Evolutionary conservation across 2,329 filamentous ascomycete species (phyloP).

Genomic region (Paecilomyces sp.): DNA sequence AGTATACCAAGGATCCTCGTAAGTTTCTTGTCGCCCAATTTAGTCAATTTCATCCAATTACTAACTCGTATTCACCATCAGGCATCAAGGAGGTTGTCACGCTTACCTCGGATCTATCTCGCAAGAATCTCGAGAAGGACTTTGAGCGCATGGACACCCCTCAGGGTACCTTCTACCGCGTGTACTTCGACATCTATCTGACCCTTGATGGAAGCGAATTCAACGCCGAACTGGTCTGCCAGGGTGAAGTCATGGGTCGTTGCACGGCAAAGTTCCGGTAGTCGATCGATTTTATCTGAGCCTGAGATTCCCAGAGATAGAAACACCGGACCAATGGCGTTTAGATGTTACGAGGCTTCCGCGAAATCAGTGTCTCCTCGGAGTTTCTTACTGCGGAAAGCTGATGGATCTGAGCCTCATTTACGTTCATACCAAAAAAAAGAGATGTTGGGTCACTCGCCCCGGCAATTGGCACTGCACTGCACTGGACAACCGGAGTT

Average conservation of each 20-base stretch:
- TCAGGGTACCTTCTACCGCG: constrained; percentile 88
- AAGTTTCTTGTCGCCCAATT: constrained; percentile 43
- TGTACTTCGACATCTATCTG: constrained; percentile 66
- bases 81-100: constrained; percentile 99
- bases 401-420: background rate
- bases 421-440: background rate
- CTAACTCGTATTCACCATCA: constrained; percentile 30
- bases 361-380: background rate
- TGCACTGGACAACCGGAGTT: constrained; percentile 16
- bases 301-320: background rate
- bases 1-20: constrained; percentile 99
- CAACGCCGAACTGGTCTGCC: constrained; percentile 96
- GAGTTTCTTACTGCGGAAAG: background rate
- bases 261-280: constrained; percentile 83
- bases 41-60: constrained; percentile 2
- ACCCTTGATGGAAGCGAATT: constrained; percentile 97
- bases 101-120: constrained; percentile 89
- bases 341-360: background rate
- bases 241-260: constrained; percentile 97
- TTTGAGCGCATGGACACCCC: constrained; percentile 99
- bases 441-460: background rate
- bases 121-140: constrained; percentile 98
- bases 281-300: constrained; percentile 2
- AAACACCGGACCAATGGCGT: background rate
- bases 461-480: constrained; percentile 1